Conservation (phyloP, 345 rosid species). For the Salix caprea region DNA sequence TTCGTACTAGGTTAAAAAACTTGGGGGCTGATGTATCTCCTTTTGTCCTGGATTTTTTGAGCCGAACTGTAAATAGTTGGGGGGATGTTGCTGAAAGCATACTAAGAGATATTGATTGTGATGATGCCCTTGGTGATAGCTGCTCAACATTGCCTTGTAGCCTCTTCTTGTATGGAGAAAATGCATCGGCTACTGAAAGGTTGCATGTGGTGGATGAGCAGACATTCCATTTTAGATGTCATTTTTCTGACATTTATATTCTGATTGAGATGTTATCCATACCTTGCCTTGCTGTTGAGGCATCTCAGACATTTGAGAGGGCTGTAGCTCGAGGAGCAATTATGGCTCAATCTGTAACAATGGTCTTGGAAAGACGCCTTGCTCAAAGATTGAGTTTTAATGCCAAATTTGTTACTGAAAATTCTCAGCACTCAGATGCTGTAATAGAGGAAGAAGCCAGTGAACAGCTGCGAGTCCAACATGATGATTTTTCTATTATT, state of each 20-base stretch:
- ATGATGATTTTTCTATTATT: conserved; percentile 65
- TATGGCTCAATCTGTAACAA: conserved; percentile 64
- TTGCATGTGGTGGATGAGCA: conserved; percentile 51
- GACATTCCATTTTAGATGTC: conserved; percentile 37
- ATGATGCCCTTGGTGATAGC: conserved; percentile 56
- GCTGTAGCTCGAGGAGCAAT: conserved; percentile 86
- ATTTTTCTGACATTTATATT: conserved; percentile 81
- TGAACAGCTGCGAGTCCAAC: conserved; percentile 57
- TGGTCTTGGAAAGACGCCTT: conserved; percentile 83
- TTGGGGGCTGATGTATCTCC: conserved; percentile 81
- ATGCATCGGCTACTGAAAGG: conserved; percentile 50
- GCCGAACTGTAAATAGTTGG: conserved; percentile 86
- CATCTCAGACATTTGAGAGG: conserved; percentile 86
- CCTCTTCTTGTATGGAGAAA: conserved; percentile 63
- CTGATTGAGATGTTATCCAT: conserved; percentile 90
- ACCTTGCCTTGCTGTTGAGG: conserved; percentile 81
- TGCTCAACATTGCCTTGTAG: conserved; percentile 43
- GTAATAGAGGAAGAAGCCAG: conserved; percentile 54
- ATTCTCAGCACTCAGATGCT: conserved; percentile 51
- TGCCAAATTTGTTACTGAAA: conserved; percentile 48
- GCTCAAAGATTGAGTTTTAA: conserved; percentile 48
- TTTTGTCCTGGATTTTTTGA: conserved; percentile 72
- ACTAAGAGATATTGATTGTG: conserved; percentile 77
- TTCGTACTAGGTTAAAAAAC: conserved; percentile 81
- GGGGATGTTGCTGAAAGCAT: conserved; percentile 77